Evolutionary conservation across 2,329 filamentous ascomycete species (phyloP).

Genomic region (Neonectria magnoliae): DNA sequence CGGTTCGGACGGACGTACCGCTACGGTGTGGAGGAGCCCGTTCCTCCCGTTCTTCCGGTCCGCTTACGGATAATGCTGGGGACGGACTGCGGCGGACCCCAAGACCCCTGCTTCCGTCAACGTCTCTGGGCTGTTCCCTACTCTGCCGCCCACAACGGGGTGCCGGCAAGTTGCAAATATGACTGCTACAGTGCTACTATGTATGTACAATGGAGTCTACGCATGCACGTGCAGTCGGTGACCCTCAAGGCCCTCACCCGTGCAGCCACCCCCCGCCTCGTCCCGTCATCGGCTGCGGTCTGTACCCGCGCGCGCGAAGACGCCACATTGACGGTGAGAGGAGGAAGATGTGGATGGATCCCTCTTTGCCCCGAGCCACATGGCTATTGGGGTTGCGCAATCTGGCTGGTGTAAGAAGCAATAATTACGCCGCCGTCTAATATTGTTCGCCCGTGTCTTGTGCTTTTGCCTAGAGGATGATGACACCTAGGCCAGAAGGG

Average conservation of each 20-base stretch:
- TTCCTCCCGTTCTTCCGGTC: background rate
- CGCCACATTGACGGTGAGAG: conserved; percentile 32
- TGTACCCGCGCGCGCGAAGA: conserved; percentile 11
- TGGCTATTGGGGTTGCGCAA: conserved; percentile 22
- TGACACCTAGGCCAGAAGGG: too few relatives aligned
- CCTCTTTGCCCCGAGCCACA: conserved; percentile 4
- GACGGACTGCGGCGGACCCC: conserved; percentile 12
- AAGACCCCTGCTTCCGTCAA: conserved; percentile 7
- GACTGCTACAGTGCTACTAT: too few relatives aligned
- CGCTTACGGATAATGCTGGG: conserved; percentile 9
- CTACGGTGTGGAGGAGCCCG: background rate
- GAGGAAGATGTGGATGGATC: conserved; percentile 2
- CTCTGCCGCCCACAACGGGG: conserved; percentile 13
- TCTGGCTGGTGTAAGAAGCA: conserved; percentile 21
- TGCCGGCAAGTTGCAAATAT: conserved; percentile 7
- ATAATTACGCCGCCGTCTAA: conserved; percentile 18
- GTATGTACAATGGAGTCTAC: too few relatives aligned
- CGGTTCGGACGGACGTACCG: background rate
- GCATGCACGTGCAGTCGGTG: background rate
- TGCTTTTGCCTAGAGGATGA: background rate
- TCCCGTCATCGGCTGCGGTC: conserved; percentile 10
- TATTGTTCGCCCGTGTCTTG: background rate
- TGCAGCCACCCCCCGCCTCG: background rate
- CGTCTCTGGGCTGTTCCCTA: conserved; percentile 15
- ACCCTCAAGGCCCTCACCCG: conserved; percentile 23